These are phyloP conservation scores for Rhododendron mucronatum DNA, from an alignment of 148 eudicot genomes.

Conservation along the genomic window DNA sequence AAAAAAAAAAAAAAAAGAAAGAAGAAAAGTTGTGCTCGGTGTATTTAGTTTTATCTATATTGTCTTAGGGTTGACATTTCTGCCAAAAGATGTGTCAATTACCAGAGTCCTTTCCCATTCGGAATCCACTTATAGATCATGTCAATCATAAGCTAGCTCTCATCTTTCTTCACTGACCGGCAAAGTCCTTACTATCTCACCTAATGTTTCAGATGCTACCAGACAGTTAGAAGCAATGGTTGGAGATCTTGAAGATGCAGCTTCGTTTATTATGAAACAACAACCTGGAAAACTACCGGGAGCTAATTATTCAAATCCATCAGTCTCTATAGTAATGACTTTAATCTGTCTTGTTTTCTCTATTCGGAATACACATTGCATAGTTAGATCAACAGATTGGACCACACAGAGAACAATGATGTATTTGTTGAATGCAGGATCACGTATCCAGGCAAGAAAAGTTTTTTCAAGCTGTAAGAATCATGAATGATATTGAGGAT, in stretches of 20 bases:
- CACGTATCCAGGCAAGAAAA: not conserved
- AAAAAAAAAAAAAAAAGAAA: not conserved
- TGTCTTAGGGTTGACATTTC: not conserved
- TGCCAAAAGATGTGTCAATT: not conserved
- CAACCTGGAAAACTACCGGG: conserved; percentile 20
- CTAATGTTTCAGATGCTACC: not conserved
- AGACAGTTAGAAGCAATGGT: conserved; percentile 1
- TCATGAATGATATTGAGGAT: not conserved
- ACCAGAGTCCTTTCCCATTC: not conserved
- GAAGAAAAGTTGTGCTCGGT: not conserved
- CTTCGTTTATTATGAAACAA: not conserved
- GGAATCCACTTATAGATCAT: not conserved
- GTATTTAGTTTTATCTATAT: not conserved
- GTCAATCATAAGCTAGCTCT: not conserved
- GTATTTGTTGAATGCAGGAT: not conserved
- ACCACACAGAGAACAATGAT: not conserved
- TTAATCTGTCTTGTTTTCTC: not conserved
- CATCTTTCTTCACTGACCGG: not conserved
- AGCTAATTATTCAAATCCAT: conserved; percentile 16
- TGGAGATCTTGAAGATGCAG: conserved; percentile 1
- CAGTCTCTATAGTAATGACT: conserved; percentile 26
- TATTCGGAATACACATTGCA: not conserved
- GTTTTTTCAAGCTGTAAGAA: not conserved
- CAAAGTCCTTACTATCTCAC: not conserved
- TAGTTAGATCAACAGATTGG: not conserved